These are phyloP conservation scores for Corynascus novoguineensis DNA, from an alignment of 495 filamentous ascomycete genomes.

Conservation along the genomic window DNA sequence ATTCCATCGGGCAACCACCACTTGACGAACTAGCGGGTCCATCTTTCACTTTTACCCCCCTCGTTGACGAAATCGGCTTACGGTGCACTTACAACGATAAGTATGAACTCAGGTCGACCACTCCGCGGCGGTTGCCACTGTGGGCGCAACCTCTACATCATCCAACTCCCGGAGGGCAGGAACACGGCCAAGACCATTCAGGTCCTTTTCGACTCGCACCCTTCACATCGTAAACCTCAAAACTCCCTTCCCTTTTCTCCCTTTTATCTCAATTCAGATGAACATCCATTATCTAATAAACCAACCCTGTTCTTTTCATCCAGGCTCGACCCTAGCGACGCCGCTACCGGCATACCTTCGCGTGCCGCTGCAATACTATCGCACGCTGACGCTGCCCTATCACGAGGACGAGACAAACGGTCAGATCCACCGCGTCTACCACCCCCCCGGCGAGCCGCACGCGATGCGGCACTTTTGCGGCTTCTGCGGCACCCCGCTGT, in stretches of 20 bases:
- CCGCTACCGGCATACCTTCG: slow-evolving; percentile 73
- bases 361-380: slow-evolving; percentile 71
- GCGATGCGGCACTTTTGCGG: slow-evolving; percentile 78
- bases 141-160: slow-evolving; percentile 75
- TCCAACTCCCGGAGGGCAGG: slow-evolving; percentile 55
- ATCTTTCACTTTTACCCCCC: too few relatives aligned
- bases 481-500: slow-evolving; percentile 78
- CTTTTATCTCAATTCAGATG: neutral
- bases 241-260: neutral
- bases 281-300: neutral
- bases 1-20: too few relatives aligned
- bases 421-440: slow-evolving; percentile 65
- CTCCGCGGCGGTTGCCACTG: slow-evolving; percentile 77
- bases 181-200: slow-evolving; percentile 47
- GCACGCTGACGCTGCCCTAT: slow-evolving; percentile 62
- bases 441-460: slow-evolving; percentile 39
- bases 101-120: slow-evolving; percentile 46
- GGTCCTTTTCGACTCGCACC: slow-evolving; percentile 64
- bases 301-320: neutral
- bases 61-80: too few relatives aligned
- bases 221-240: slow-evolving; percentile 55
- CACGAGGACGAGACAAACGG: slow-evolving; percentile 71
- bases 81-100: too few relatives aligned
- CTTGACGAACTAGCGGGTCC: too few relatives aligned
- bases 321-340: slow-evolving; percentile 62